Percentiles rank a stretch among this genome's conserved stretches.
Evolutionary conservation across 2,329 filamentous ascomycete genomes (phyloP).

Genomic region (Aplosporella prunicola): DNA sequence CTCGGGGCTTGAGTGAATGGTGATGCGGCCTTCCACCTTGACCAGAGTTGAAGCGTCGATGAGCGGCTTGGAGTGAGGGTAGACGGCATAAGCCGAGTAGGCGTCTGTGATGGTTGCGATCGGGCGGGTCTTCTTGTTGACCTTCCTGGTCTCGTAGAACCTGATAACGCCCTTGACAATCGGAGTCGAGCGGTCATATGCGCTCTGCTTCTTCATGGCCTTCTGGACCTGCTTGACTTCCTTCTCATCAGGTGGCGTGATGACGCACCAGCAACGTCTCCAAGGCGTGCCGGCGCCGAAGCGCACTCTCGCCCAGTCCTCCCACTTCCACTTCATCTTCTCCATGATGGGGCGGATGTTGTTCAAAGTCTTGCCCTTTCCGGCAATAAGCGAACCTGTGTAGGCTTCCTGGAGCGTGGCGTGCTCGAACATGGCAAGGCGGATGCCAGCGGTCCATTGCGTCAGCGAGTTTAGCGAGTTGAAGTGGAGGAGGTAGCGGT

Average conservation of each 20-base stretch:
- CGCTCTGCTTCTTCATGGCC: slow-evolving; percentile 67
- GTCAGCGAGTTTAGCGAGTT: slow-evolving; percentile 87
- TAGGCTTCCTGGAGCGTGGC: slow-evolving; percentile 91
- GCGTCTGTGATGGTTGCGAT: slow-evolving; percentile 88
- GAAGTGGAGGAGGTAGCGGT: slow-evolving; percentile 92
- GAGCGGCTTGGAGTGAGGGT: slow-evolving; percentile 85
- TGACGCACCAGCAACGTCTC: slow-evolving; percentile 94
- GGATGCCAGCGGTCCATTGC: slow-evolving; percentile 92
- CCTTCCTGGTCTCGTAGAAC: slow-evolving; percentile 85
- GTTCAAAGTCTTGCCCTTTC: slow-evolving; percentile 81
- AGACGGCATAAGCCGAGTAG: slow-evolving; percentile 89
- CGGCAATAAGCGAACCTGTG: slow-evolving; percentile 88
- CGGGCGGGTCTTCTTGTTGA: slow-evolving; percentile 81
- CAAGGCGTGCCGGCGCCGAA: slow-evolving; percentile 95
- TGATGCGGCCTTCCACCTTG: slow-evolving; percentile 87
- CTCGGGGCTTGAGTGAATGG: slow-evolving; percentile 70
- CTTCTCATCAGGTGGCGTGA: slow-evolving; percentile 88
- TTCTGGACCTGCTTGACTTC: slow-evolving; percentile 78
- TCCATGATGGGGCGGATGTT: slow-evolving; percentile 87
- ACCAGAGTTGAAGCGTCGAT: slow-evolving; percentile 91
- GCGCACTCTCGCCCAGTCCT: slow-evolving; percentile 90
- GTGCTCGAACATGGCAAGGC: slow-evolving; percentile 89
- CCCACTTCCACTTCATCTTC: slow-evolving; percentile 62
- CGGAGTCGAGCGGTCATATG: slow-evolving; percentile 66
- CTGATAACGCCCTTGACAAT: slow-evolving; percentile 80